Evolutionary conservation across 768 basidiomycete genomes (phyloP), one percentile per base, ranked within the genome.

Genomic region (Chalciporus chontae): DNA sequence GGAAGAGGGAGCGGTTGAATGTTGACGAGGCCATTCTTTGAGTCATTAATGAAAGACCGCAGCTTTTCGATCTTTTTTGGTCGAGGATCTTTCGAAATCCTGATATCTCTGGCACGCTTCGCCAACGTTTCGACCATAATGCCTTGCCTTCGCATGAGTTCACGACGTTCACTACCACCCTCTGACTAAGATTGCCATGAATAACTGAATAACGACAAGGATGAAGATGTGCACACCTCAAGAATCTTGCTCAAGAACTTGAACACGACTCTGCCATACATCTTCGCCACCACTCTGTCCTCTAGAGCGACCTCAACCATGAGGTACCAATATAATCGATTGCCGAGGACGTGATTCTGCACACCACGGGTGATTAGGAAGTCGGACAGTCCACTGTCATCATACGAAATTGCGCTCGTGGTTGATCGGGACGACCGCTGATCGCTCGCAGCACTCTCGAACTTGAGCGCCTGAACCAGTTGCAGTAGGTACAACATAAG

Each of bases 31-130:
- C 80, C 83, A 61, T 90, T 87, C 72, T 94, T 94, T 2, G 87
- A 76, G 62, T 98, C 95, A 4, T 80, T 79, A 43, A 99, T 78
- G 57, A 85, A 80, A 0, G 85, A 75, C n/a, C 89, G 86, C 7
- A 99, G 76, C 61, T 94, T 94, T 57, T 97, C 95, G 56, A 98
- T 97, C 75, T 97, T 98, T 77, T 95, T 98, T 10, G 91, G 92
- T 8, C 95, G 81, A 3, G 90, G 82, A 61, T 98, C 95, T 63
- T 97, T 98, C 0, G 89, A 92, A 6, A 78, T 83, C 21, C 93
- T 84, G 1, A 97, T 75, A 52, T 97, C 93, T 54, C 83, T 83
- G 0, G 96, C 94, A 24, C 89, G 83, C 52, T 86, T 85, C 0
- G 88, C 89, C 2, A 99, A 76, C 2, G 84, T 85, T 40, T 90